A percentile compares a stretch with the other conserved stretches of the same genome.
Evolutionary conservation across 106 monocot species (phyloP).

Genomic region (Dioscorea dumetorum): DNA sequence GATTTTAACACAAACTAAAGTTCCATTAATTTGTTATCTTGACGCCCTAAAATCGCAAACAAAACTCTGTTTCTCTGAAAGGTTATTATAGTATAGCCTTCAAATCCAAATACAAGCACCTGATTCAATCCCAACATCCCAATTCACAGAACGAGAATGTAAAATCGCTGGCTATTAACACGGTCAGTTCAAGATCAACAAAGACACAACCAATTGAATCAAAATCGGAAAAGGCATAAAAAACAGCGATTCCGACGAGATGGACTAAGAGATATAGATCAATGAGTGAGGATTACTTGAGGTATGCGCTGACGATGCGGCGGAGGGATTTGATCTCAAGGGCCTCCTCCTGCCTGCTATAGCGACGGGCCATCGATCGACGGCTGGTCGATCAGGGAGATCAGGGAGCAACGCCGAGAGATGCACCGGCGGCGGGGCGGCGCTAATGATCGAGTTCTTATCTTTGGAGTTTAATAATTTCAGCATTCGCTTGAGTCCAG

Average conservation of each 20-base stretch:
- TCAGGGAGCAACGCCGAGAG: not conserved
- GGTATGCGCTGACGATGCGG: slow-evolving; percentile 85
- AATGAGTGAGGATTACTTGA: slow-evolving; percentile 42
- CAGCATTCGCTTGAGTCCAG: too few species aligned
- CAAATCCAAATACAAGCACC: too few species aligned
- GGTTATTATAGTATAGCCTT: too few species aligned
- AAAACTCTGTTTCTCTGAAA: too few species aligned
- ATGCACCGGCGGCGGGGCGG: not conserved
- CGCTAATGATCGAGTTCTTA: not conserved
- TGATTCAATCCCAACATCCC: too few species aligned
- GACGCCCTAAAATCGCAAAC: too few species aligned
- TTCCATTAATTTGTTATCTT: too few species aligned
- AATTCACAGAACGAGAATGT: not conserved
- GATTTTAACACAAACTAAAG: too few species aligned
- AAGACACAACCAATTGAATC: not conserved
- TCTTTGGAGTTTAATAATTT: too few species aligned
- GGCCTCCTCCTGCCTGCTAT: slow-evolving; percentile 60
- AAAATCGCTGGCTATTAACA: not conserved
- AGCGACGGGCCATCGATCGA: slow-evolving; percentile 19
- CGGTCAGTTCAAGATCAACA: not conserved
- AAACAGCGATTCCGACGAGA: not conserved
- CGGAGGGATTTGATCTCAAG: slow-evolving; percentile 94
- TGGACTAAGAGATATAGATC: not conserved
- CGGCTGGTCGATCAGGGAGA: not conserved
- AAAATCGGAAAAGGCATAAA: not conserved